These are phyloP conservation scores for Debaryomycetaceae sp. DNA, from an alignment of 1,139 yeast species.

Conservation along the genomic window DNA sequence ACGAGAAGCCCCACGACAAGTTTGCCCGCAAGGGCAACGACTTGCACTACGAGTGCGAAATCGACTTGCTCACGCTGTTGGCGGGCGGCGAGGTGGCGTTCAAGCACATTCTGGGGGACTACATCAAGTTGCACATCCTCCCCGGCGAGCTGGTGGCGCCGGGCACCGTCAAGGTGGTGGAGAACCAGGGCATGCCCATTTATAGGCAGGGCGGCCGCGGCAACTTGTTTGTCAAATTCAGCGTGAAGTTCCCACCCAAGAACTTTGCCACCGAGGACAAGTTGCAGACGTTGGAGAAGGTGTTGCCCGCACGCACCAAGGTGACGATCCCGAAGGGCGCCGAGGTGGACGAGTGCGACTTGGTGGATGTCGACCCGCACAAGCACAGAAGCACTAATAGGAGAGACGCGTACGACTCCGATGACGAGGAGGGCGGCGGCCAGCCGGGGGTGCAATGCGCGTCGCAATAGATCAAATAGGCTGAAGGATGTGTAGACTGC, in stretches of 20 bases:
- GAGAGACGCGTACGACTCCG: slow-evolving; percentile 59
- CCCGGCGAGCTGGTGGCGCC: slow-evolving; percentile 96
- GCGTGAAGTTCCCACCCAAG: slow-evolving; percentile 64
- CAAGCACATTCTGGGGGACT: slow-evolving; percentile 85
- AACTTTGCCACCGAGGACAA: slow-evolving; percentile 65
- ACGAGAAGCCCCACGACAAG: slow-evolving; percentile 77
- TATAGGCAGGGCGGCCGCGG: slow-evolving; percentile 74
- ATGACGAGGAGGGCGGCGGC: slow-evolving; percentile 57
- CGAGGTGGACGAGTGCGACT: slow-evolving; percentile 78
- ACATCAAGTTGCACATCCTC: slow-evolving; percentile 71
- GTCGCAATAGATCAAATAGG: slow-evolving; percentile 60
- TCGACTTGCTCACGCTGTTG: slow-evolving; percentile 88
- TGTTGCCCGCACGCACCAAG: slow-evolving; percentile 62
- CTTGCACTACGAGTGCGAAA: slow-evolving; percentile 76
- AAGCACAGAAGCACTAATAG: slow-evolving; percentile 48
- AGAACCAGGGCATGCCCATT: slow-evolving; percentile 95
- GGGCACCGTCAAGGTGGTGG: slow-evolving; percentile 74
- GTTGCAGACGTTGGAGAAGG: slow-evolving; percentile 57
- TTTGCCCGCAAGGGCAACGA: slow-evolving; percentile 91
- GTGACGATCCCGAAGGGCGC: slow-evolving; percentile 56
- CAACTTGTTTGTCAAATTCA: slow-evolving; percentile 66
- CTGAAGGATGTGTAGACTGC: background rate
- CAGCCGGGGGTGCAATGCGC: slow-evolving; percentile 87
- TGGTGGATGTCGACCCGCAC: slow-evolving; percentile 58
- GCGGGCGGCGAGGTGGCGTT: slow-evolving; percentile 93